These are phyloP conservation scores for Prunus salicina DNA, from an alignment of 306 rosid species.

Conservation along the genomic window DNA sequence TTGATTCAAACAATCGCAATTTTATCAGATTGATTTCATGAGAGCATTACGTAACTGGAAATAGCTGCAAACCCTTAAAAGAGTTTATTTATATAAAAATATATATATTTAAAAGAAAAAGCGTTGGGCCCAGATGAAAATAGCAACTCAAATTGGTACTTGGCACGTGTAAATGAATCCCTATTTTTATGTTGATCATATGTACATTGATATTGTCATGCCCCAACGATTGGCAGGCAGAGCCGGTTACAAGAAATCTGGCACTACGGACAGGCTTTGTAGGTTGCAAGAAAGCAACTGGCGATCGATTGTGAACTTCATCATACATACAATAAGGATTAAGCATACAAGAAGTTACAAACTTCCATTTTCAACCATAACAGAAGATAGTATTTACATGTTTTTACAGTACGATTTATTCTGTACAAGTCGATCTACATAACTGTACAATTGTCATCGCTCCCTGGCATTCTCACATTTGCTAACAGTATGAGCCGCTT, in stretches of 20 bases:
- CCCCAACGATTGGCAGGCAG: background rate
- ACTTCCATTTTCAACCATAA: background rate
- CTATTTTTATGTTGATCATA: background rate
- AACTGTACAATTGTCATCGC: slow-evolving; percentile 46
- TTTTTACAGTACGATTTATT: background rate
- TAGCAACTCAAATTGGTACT: background rate
- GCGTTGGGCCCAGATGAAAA: background rate
- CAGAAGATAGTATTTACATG: slow-evolving; percentile 14
- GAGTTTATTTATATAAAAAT: background rate
- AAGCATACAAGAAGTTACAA: background rate
- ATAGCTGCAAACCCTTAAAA: background rate
- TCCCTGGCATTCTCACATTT: slow-evolving; percentile 11
- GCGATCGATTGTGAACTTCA: background rate
- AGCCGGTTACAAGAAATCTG: background rate
- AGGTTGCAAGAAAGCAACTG: background rate
- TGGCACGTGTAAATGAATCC: background rate
- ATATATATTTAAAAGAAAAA: background rate
- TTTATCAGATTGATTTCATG: background rate
- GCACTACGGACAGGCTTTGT: background rate
- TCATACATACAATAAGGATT: background rate
- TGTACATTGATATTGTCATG: background rate
- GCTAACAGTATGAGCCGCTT: slow-evolving; percentile 9
- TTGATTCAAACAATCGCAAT: background rate
- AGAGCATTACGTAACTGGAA: background rate
- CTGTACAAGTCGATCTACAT: slow-evolving; percentile 35